Evolutionary conservation across 768 basidiomycete genomes (phyloP), one percentile per base, ranked within the genome.

Genomic region (Tylopilus felleus): DNA sequence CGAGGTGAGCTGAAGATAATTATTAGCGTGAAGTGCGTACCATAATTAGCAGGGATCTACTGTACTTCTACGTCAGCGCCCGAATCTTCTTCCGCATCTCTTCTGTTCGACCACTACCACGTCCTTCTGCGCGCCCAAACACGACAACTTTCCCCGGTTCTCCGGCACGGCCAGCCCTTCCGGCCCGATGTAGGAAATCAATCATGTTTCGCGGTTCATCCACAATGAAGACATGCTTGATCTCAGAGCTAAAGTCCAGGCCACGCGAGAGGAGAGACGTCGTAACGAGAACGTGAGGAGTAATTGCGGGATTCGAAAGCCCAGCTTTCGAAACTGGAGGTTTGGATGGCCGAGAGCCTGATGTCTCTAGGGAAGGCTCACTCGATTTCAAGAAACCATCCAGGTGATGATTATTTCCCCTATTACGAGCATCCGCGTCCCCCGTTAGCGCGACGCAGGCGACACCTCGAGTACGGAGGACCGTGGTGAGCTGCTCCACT

Each of bases 131-230:
- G 67, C 86, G 89, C 29, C 86, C 86, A 63, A 92, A 92, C 7
- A 92, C 74, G 4, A 92, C 83, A 0, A 92, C 90, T 59, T 78
- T 83, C 1, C 88, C 90, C 25, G 70, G 65, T 64, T 78, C 68
- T 0, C 90, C 90, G 5, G 90, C 91, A 28, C 93, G 74, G 2
- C 85, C 93, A 0, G 88, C 80, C 44, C 94, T 74, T 16, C 94
- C 94, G 0, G 94, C 94, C 5, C 94, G 84, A 71, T 97, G 94
- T 55, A 97, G 68, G 67, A 96, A 95, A 69, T 97, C 94, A 36
- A 95, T 80, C 78, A 88, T 89, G 66, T 93, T 95, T 60, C 88
- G 75, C 19, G 94, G 93, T 64, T 89, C 83, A 60, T 96, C 94
- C 22, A 90, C 78, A 59, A 96, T 86, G 68, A 97, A 87, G 3